Conservation (phyloP, 768 basidiomycete species). For the Mycena belliarum region DNA sequence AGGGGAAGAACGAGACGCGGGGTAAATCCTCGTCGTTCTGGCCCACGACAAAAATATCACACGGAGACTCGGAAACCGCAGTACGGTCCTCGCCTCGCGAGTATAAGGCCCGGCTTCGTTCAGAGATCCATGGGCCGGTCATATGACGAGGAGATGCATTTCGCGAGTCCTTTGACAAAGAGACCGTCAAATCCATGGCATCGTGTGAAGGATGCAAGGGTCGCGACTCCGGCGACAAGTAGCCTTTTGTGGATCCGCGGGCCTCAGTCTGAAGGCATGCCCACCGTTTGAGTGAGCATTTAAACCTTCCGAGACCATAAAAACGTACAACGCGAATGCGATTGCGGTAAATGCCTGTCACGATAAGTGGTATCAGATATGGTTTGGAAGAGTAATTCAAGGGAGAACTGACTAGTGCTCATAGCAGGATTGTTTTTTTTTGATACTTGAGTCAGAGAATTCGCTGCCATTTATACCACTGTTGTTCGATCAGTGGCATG, state of each 20-base stretch:
- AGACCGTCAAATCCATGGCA: not conserved
- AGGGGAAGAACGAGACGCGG: constrained; percentile 6
- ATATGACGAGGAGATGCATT: not conserved
- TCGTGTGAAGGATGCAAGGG: not conserved
- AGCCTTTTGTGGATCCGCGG: too few relatives aligned
- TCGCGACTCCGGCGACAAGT: not conserved
- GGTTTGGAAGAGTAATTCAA: too few relatives aligned
- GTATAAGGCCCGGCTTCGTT: not conserved
- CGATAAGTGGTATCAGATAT: not conserved
- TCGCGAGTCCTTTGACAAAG: not conserved
- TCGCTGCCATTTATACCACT: not conserved
- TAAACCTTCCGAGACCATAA: not conserved
- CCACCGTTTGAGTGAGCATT: not conserved
- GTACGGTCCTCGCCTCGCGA: not conserved
- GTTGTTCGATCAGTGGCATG: not conserved
- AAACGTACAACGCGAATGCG: not conserved
- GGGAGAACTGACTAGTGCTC: not conserved
- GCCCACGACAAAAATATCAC: constrained; percentile 1
- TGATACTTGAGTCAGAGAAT: too few relatives aligned
- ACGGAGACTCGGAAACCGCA: not conserved
- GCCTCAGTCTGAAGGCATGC: not conserved
- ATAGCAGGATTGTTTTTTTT: too few relatives aligned
- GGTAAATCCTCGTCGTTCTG: not conserved
- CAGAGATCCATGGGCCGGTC: not conserved
- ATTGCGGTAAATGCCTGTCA: not conserved